Conservation (phyloP, 2,329 filamentous ascomycete genomes). For the Scedosporium boydii region DNA sequence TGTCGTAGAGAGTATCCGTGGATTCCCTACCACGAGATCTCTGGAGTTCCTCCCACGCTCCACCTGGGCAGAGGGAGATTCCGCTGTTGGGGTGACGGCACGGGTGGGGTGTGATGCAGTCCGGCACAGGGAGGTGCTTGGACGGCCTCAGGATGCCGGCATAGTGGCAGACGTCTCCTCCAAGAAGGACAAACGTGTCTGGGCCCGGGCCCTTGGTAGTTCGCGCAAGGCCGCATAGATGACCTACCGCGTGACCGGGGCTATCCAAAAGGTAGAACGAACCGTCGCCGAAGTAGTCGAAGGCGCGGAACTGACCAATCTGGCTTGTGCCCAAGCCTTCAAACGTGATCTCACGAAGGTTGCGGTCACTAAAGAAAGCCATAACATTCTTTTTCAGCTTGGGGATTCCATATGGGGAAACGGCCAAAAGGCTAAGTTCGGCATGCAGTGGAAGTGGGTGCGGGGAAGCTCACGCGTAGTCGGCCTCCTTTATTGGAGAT, state of each 20-base stretch:
- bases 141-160: slow-evolving; percentile 27
- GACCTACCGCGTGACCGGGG: slow-evolving; percentile 29
- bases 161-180: slow-evolving; percentile 32
- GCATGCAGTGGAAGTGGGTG: not conserved
- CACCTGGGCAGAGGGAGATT: slow-evolving; percentile 11
- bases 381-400: not conserved
- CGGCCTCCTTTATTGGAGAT: slow-evolving; percentile 22
- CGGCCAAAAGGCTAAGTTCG: not conserved
- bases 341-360: slow-evolving; percentile 19
- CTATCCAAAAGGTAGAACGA: slow-evolving; percentile 30
- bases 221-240: slow-evolving; percentile 30
- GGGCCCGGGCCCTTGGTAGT: slow-evolving; percentile 18
- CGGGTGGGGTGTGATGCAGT: slow-evolving; percentile 16
- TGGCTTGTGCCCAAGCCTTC: slow-evolving; percentile 13
- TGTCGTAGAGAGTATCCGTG: slow-evolving; percentile 14
- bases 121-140: slow-evolving; percentile 21
- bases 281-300: slow-evolving; percentile 32
- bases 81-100: slow-evolving; percentile 6
- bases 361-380: slow-evolving; percentile 12
- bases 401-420: not conserved
- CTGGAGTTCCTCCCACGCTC: slow-evolving; percentile 14
- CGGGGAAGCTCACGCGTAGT: slow-evolving; percentile 18
- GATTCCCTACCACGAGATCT: slow-evolving; percentile 11
- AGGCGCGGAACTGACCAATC: slow-evolving; percentile 26
- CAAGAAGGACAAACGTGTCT: slow-evolving; percentile 29